A percentile compares a stretch with the other conserved stretches of the same genome.
Evolutionary conservation across 768 basidiomycete species (phyloP).

Genomic region (Rhizopogon vulgaris): DNA sequence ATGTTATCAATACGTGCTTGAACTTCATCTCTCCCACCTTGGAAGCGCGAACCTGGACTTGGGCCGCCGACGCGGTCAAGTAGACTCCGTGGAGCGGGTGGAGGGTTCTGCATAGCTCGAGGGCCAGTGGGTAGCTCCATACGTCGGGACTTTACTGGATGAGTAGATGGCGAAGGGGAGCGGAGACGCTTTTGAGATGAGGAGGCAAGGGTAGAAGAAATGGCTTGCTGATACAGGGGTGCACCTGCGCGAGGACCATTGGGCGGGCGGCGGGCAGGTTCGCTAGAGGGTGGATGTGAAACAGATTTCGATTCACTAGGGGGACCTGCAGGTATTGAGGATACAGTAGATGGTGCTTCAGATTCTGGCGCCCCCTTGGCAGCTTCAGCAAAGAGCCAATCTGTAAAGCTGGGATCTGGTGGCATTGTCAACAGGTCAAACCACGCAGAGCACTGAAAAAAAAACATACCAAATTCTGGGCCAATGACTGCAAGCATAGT

Average conservation of each 20-base stretch:
- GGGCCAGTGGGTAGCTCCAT: slow-evolving; percentile 81
- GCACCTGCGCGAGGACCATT: slow-evolving; percentile 45
- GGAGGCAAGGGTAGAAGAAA: slow-evolving; percentile 57
- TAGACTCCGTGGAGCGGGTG: slow-evolving; percentile 54
- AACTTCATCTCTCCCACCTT: slow-evolving; percentile 57
- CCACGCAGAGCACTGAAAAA: not conserved
- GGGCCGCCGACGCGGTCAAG: slow-evolving; percentile 75
- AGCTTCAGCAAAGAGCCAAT: slow-evolving; percentile 83
- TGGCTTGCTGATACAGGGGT: slow-evolving; percentile 65
- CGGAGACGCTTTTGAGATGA: slow-evolving; percentile 59
- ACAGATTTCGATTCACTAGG: slow-evolving; percentile 22
- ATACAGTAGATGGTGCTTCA: slow-evolving; percentile 32
- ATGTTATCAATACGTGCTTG: slow-evolving; percentile 78
- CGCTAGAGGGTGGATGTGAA: slow-evolving; percentile 26
- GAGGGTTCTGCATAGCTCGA: slow-evolving; percentile 60
- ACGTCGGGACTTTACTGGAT: slow-evolving; percentile 64
- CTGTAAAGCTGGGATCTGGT: slow-evolving; percentile 75
- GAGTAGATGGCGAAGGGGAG: slow-evolving; percentile 57
- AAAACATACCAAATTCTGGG: slow-evolving; percentile 63
- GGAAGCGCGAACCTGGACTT: slow-evolving; percentile 26
- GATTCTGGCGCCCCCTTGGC: slow-evolving; percentile 59
- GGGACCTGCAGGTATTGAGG: slow-evolving; percentile 20
- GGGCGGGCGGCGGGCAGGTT: slow-evolving; percentile 29
- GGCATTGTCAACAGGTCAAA: not conserved
- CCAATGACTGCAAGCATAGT: slow-evolving; percentile 53